A percentile compares a stretch with the other conserved stretches of the same genome.
These are phyloP conservation scores for Aspergillus tubingensis DNA, from an alignment of 2,329 filamentous ascomycete species.

Conservation along the genomic window DNA sequence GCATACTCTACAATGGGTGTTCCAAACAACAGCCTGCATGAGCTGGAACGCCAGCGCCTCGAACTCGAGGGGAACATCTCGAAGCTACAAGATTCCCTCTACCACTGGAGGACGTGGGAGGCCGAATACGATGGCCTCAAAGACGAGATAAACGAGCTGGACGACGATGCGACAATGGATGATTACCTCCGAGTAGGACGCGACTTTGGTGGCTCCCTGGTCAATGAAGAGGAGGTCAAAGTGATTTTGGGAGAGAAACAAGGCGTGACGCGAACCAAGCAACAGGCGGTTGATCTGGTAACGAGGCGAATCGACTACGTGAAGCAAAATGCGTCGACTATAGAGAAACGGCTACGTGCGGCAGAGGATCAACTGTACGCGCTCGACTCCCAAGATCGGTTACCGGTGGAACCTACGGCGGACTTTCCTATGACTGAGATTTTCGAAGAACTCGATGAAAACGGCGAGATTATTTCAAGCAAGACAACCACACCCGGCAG, in stretches of 20 bases:
- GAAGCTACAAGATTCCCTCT: constrained; percentile 72
- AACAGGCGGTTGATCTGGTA: constrained; percentile 68
- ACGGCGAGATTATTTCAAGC: constrained; percentile 77
- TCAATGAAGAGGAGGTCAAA: constrained; percentile 56
- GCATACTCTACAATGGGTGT: constrained; percentile 31
- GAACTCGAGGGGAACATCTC: constrained; percentile 74
- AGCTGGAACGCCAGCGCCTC: constrained; percentile 73
- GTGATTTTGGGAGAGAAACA: constrained; percentile 53
- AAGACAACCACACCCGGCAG: constrained; percentile 68
- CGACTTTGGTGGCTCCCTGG: constrained; percentile 49
- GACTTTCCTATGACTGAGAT: constrained; percentile 81
- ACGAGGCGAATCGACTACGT: constrained; percentile 86
- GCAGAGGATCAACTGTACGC: constrained; percentile 68
- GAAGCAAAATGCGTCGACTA: constrained; percentile 71
- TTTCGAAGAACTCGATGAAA: constrained; percentile 85
- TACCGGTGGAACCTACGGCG: constrained; percentile 65
- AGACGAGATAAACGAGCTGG: constrained; percentile 69
- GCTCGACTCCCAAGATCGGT: constrained; percentile 60
- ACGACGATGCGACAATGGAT: constrained; percentile 51
- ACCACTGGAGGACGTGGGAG: constrained; percentile 89
- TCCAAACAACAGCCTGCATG: constrained; percentile 57
- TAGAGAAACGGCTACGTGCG: constrained; percentile 70
- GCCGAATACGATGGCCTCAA: constrained; percentile 88
- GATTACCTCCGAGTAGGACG: constrained; percentile 54
- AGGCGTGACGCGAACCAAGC: constrained; percentile 52